Conservation (phyloP, 129 eudicot genomes). For the Pittosporum tobira region DNA sequence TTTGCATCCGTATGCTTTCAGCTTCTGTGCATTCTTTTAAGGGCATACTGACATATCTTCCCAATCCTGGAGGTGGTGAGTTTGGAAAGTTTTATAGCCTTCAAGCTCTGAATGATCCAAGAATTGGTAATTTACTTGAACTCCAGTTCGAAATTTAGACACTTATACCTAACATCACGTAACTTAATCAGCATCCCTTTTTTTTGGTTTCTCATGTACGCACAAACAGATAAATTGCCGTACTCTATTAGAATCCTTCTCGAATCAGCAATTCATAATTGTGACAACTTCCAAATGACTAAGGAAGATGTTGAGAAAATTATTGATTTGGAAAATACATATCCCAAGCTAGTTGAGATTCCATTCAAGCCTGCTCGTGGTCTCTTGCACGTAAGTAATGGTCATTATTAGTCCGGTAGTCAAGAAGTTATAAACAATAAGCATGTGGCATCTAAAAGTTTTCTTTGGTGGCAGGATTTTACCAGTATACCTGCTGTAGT, state of each 20-base stretch:
- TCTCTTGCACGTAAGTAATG: constrained; percentile 61
- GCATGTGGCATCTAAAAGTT: not conserved
- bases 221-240: constrained; percentile 72
- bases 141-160: not conserved
- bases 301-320: constrained; percentile 95
- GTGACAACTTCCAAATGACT: constrained; percentile 90
- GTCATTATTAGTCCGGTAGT: not conserved
- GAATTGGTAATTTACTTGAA: constrained; percentile 43
- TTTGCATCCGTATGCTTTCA: constrained; percentile 22
- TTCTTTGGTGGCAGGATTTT: constrained; percentile 55
- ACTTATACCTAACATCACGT: not conserved
- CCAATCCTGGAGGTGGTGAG: constrained; percentile 94
- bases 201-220: constrained; percentile 2
- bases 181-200: not conserved
- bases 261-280: constrained; percentile 92
- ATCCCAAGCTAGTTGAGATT: constrained; percentile 84
- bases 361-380: constrained; percentile 99
- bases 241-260: constrained; percentile 86
- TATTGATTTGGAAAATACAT: constrained; percentile 89
- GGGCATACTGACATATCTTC: constrained; percentile 66
- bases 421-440: not conserved
- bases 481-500: constrained; percentile 99
- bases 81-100: constrained; percentile 89
- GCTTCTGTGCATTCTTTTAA: constrained; percentile 75
- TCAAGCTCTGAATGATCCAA: constrained; percentile 88